These are phyloP conservation scores for Austroboletus novae-zelandiae DNA, from an alignment of 1,284 basidiomycete species.

Conservation along the genomic window DNA sequence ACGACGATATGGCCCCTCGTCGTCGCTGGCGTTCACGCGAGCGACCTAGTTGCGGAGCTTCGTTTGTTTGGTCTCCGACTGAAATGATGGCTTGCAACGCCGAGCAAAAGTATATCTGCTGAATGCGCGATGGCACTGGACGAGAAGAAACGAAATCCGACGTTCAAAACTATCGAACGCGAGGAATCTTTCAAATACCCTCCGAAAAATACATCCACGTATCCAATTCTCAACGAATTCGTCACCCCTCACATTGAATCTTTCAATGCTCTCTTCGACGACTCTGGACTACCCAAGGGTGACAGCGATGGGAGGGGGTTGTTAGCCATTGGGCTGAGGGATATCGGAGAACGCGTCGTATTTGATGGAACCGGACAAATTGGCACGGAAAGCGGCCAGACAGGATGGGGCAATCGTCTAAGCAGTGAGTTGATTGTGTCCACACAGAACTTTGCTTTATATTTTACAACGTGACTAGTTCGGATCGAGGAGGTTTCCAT, in stretches of 20 bases:
- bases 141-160: conserved; percentile 36
- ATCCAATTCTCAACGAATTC: conserved; percentile 89
- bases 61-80: conserved; percentile 15
- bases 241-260: conserved; percentile 94
- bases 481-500: conserved; percentile 89
- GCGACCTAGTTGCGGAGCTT: conserved; percentile 23
- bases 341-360: conserved; percentile 87
- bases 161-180: conserved; percentile 85
- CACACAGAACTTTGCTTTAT: conserved; percentile 13
- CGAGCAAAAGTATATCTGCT: neutral
- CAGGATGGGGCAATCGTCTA: conserved; percentile 78
- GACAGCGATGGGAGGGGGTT: conserved; percentile 81
- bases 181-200: conserved; percentile 85
- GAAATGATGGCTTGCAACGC: neutral
- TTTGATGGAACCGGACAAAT: conserved; percentile 77
- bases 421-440: conserved; percentile 56
- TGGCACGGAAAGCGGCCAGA: conserved; percentile 51
- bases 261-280: conserved; percentile 95
- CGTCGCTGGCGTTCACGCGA: conserved; percentile 20
- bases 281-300: conserved; percentile 68
- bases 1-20: conserved; percentile 17
- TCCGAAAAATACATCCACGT: conserved; percentile 63
- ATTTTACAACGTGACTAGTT: conserved; percentile 47
- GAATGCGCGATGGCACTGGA: conserved; percentile 34
- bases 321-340: conserved; percentile 76